Evolutionary conservation across 345 rosid species (phyloP).

Genomic region (Corymbia maculata): DNA sequence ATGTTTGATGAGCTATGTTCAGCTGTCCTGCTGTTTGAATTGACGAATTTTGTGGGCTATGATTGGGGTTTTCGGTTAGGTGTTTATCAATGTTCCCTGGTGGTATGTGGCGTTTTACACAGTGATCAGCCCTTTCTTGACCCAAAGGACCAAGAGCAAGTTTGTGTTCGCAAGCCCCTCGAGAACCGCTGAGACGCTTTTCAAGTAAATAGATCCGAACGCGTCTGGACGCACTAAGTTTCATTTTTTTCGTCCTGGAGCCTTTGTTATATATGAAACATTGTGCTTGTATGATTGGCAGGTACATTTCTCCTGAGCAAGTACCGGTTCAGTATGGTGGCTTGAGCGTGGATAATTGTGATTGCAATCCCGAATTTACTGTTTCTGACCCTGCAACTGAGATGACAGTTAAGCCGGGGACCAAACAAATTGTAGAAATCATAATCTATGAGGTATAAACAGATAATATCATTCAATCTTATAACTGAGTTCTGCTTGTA

Average conservation of each 20-base stretch:
- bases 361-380: conserved; percentile 70
- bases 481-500: neutral
- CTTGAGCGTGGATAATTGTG: conserved; percentile 70
- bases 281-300: neutral
- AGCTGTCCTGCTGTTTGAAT: neutral
- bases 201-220: conserved; percentile 41
- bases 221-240: neutral
- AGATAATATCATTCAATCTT: neutral
- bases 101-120: conserved; percentile 85
- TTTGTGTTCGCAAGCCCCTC: conserved; percentile 81
- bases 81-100: conserved; percentile 96
- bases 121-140: conserved; percentile 74
- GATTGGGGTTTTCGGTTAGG: conserved; percentile 20
- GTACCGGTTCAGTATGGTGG: conserved; percentile 91
- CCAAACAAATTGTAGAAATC: conserved; percentile 85
- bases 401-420: conserved; percentile 59
- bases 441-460: conserved; percentile 63
- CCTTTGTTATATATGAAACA: neutral
- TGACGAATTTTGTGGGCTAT: neutral
- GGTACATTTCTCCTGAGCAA: conserved; percentile 77
- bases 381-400: conserved; percentile 62
- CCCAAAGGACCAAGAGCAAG: conserved; percentile 93
- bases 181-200: conserved; percentile 66
- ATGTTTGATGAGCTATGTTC: neutral
- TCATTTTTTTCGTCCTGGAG: neutral